These are phyloP conservation scores for Yamadazyma jaroonii DNA, from an alignment of 1,139 yeast genomes.

Conservation along the genomic window DNA sequence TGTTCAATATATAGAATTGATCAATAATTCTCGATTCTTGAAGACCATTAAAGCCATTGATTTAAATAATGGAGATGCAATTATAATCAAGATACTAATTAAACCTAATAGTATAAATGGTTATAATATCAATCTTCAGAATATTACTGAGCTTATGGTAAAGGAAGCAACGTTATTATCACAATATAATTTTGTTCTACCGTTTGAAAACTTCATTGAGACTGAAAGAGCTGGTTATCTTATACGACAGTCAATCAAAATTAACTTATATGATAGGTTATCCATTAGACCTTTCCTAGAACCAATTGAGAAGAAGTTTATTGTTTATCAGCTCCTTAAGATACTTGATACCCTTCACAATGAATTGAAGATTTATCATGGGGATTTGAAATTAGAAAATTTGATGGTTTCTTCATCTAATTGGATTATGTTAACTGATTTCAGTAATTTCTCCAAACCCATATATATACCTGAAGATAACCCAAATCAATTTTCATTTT, in stretches of 20 bases:
- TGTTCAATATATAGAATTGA: slow-evolving; percentile 68
- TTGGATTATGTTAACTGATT: slow-evolving; percentile 82
- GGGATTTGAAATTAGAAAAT: slow-evolving; percentile 90
- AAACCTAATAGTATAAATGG: slow-evolving; percentile 50
- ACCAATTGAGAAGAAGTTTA: slow-evolving; percentile 77
- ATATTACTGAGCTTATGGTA: slow-evolving; percentile 31
- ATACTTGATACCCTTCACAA: slow-evolving; percentile 64
- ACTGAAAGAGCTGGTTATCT: slow-evolving; percentile 92
- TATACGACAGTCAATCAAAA: slow-evolving; percentile 74
- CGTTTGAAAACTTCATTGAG: slow-evolving; percentile 73
- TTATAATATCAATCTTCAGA: slow-evolving; percentile 30
- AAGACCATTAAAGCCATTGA: slow-evolving; percentile 81
- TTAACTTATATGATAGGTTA: slow-evolving; percentile 80
- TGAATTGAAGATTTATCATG: slow-evolving; percentile 60
- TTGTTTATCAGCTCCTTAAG: slow-evolving; percentile 72
- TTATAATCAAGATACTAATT: slow-evolving; percentile 77
- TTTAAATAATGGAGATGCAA: slow-evolving; percentile 55
- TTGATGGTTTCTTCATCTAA: slow-evolving; percentile 85
- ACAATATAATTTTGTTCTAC: slow-evolving; percentile 61
- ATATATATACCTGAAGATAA: slow-evolving; percentile 86
- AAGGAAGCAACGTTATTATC: slow-evolving; percentile 37
- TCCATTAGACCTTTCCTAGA: slow-evolving; percentile 87
- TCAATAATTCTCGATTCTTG: slow-evolving; percentile 76
- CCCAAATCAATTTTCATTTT: slow-evolving; percentile 91
- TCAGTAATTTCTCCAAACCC: slow-evolving; percentile 77